These are phyloP conservation scores for Dillenia turbinata DNA, from an alignment of 164 flowering plant genomes.

Conservation along the genomic window DNA sequence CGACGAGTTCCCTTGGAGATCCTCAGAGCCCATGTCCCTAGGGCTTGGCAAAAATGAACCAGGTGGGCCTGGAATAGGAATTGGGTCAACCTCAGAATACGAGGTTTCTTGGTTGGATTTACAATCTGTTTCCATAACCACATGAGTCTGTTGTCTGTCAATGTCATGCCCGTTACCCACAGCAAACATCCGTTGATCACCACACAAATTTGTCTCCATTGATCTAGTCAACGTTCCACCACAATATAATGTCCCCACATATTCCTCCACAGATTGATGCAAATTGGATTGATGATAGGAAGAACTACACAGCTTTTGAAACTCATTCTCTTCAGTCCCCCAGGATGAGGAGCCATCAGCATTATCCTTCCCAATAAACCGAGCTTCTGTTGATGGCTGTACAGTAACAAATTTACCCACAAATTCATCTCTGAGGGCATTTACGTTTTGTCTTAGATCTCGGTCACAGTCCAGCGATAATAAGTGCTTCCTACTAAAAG, in stretches of 20 bases:
- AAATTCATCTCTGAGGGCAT: slow-evolving; percentile 15
- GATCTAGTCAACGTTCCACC: slow-evolving; percentile 13
- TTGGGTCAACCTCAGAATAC: slow-evolving; percentile 44
- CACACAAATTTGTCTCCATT: slow-evolving; percentile 14
- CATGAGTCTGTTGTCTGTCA: slow-evolving; percentile 11
- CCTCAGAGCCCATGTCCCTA: slow-evolving; percentile 51
- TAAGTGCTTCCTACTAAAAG: slow-evolving; percentile 11
- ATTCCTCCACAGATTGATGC: slow-evolving; percentile 19
- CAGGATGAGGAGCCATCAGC: slow-evolving; percentile 7
- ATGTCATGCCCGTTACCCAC: slow-evolving; percentile 22
- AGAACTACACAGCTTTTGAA: slow-evolving; percentile 8
- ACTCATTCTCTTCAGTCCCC: slow-evolving; percentile 8
- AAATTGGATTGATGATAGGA: slow-evolving; percentile 16
- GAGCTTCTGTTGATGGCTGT: slow-evolving; percentile 16
- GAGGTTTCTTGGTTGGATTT: slow-evolving; percentile 29
- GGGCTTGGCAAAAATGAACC: slow-evolving; percentile 73
- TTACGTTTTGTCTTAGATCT: slow-evolving; percentile 10
- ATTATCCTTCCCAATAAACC: slow-evolving; percentile 7
- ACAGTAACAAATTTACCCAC: slow-evolving; percentile 14
- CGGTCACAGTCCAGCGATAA: slow-evolving; percentile 7
- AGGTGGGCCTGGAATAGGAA: slow-evolving; percentile 74
- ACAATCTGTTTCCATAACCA: slow-evolving; percentile 17
- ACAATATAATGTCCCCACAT: slow-evolving; percentile 14
- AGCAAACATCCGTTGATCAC: slow-evolving; percentile 22
- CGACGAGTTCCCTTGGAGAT: slow-evolving; percentile 58